Base-by-base conservation (phyloP, 768 basidiomycete species). In the Psilocybe sp. region DNA sequence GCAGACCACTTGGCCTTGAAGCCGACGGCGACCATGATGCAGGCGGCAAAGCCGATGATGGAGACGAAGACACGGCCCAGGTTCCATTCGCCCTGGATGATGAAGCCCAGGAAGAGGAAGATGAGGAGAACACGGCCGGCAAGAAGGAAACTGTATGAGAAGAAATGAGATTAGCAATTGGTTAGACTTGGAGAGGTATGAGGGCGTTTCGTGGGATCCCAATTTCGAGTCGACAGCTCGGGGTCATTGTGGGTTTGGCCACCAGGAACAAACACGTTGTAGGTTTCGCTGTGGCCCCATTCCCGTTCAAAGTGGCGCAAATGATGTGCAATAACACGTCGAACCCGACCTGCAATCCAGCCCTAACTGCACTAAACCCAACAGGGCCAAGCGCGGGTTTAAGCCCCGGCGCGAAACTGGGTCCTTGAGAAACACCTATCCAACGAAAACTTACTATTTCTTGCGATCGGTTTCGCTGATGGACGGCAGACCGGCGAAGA, bases 1-100 rank as follows among this genome's bases (percentile, higher is more conserved):
- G 96, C 96, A 12, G 92, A 93, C 92, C 94, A 97, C 73, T 98
- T 98, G 61, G 97, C 96, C 73, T 98, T 98, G 84, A 98, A 98
- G 40, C 97, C 97, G 53, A 98, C 80, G 9, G 95, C 97, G 42
- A 99, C 95, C 91, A 96, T 98, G 63, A 82, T 70, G 63, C 97
- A 98, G 4, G 95, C 94, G 12, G 79, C 88, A 39, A 99, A 79
- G 48, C 97, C 97, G 51, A 98, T 69, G 52, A 98, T 75, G 16
- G 92, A 93, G 46, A 98, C 87, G 51, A 98, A 73, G 3, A 94
- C 79, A 53, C 96, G 89, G 14, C 79, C 79, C 59, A 98, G 75
- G 58, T 79, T 88, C 93, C 96, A 98, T 65, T 82, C 73, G 32
- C 96, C 96, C 66, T 97, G 92, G 57, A 98, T 69, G 55, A 98